Evolutionary conservation across 2,329 filamentous ascomycete genomes (phyloP).

Genomic region (Penicillium sp.): DNA sequence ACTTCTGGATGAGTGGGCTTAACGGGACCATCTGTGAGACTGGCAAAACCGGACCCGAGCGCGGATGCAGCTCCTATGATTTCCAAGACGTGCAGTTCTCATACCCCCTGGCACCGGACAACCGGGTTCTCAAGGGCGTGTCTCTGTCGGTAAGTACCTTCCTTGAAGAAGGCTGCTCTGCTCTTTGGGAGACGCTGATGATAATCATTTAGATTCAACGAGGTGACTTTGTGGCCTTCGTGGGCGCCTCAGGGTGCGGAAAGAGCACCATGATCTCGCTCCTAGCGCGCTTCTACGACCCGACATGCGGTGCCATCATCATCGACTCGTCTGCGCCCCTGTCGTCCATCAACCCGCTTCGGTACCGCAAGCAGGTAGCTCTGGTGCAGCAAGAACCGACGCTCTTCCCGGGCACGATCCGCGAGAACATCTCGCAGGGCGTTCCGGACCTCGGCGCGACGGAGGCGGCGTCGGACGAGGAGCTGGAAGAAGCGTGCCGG

Average conservation of each 20-base stretch:
- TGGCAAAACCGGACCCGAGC: too few species aligned
- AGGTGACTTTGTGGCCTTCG: slow-evolving; percentile 51
- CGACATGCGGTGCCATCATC: slow-evolving; percentile 58
- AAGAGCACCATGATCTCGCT: slow-evolving; percentile 64
- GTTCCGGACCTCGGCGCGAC: slow-evolving; percentile 72
- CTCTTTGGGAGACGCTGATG: too few species aligned
- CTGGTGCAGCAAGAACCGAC: slow-evolving; percentile 90
- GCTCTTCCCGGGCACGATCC: slow-evolving; percentile 85
- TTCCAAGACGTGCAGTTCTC: too few species aligned
- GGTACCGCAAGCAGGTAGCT: slow-evolving; percentile 66
- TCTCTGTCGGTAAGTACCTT: too few species aligned
- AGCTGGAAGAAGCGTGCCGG: slow-evolving; percentile 59
- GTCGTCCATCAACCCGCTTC: slow-evolving; percentile 54
- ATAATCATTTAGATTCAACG: slow-evolving; percentile 36
- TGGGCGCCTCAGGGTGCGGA: slow-evolving; percentile 53
- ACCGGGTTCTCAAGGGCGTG: too few species aligned
- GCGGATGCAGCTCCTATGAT: too few species aligned
- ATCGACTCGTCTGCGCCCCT: slow-evolving; percentile 58
- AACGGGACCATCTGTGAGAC: too few species aligned
- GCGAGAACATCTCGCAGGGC: slow-evolving; percentile 80
- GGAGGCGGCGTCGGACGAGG: slow-evolving; percentile 58
- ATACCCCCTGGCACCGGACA: too few species aligned
- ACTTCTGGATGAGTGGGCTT: too few species aligned
- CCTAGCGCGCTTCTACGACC: slow-evolving; percentile 62
- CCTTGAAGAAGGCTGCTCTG: slow-evolving; percentile 35